Base-by-base conservation (phyloP, 352 stramenopile species). In the Blastocystis sp. region DNA sequence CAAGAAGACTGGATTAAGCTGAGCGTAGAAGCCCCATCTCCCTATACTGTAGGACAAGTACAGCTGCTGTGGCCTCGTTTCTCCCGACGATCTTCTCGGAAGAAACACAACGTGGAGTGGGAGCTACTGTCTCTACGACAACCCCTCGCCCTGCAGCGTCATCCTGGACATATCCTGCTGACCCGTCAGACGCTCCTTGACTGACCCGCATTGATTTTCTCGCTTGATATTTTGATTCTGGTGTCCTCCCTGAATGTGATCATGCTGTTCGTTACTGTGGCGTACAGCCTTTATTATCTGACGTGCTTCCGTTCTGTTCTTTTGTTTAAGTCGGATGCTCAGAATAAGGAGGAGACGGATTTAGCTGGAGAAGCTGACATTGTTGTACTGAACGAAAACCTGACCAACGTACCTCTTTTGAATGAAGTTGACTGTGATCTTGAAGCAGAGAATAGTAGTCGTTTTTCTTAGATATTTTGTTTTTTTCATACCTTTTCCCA, bases 231-330 rank as follows among this genome's bases (percentile, higher is more conserved):
- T 18, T 18, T 55, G 30, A 55, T 79, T 30, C 37, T 79, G 34
- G 41, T 62, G n/a, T 55, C 43, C 37, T 79, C 26, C 9, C 63
- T 79, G 11, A 79, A 79, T 30, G 13, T 79, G 11, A 7, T 79
- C 1, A 3, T 62, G 7, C 16, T 79, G 41, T 30, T 79, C n/a
- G 30, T 59, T 20, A 79, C 68, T 13, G 24, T 79, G 18, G 68
- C 68, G 13, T 79, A 63, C 24, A 79, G 68, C 30, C 37, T 62
- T 20, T 79, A 79, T 30, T 79, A 63, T 59, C 43, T 79, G 37
- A 16, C 47, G 1, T 79, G 68, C 41, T 79, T 79, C 68, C 50
- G 50, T n/a, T 59, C 50, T 13, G 11, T 59, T 13, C 20, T 59
- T 13, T 59, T 59, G 20, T 59, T 59, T n/a, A 59, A 59, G 20